Evolutionary conservation across 441 rosid genomes (phyloP), one percentile per base, ranked within the genome.

Genomic region (Omphalea diandra): DNA sequence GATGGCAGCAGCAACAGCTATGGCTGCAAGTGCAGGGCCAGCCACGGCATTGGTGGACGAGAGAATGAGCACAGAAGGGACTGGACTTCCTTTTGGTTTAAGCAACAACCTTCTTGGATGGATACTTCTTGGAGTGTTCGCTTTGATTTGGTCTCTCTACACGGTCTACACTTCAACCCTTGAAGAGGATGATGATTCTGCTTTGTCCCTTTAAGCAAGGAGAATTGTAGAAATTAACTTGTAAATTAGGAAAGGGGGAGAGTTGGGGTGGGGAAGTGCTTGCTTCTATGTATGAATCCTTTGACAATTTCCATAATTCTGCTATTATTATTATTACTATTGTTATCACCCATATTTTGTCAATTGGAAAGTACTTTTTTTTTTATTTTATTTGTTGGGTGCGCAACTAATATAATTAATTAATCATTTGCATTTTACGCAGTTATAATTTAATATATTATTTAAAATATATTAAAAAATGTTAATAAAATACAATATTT

Each of bases 91-190:
- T 5, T 88, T 94, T 57, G 96, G 98, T 0, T 77, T 93, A 44
- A 93, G 98, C 88, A 93, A 91, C 90, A 93, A 91, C 77, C 87
- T 94, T 50, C 90, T 94, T 63, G 97, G 83, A 5, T 94, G 98
- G 98, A 89, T 94, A 74, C 82, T 94, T 67, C 74, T 91, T 20
- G 98, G 90, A 22, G 92, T 94, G 26, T 94, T 94, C 43, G 94
- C 84, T 71, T 80, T 94, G 70, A 87, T 94, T 68, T 94, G 98
- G 97, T 33, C 91, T 35, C 79, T 94, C 71, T 91, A 85, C 86
- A 65, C 79, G 14, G 20, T 79, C 61, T 94, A 94, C 88, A 65
- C 95, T 63, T 63, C 67, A 24, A 41, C 52, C 0, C 67, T 63
- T 14, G 67, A 63, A 4, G 67, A 63, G 17, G 67, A 63, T 41